phyloP scores from a whole-genome alignment of 345 rosid species.

The Kandelia obovata region DNA sequence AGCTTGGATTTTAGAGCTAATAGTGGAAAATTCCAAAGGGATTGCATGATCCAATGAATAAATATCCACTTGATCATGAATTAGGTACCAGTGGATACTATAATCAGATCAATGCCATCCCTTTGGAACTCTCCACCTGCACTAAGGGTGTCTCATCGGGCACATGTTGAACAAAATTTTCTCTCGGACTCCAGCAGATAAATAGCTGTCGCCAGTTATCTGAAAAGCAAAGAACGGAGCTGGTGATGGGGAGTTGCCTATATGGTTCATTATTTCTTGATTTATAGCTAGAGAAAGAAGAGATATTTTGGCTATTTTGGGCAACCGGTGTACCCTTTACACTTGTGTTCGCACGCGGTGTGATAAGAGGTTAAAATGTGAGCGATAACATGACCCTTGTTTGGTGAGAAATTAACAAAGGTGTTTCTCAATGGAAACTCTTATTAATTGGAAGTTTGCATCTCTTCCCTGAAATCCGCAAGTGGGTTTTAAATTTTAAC shows the following conservation, averaged over 20 bases:
- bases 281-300: constrained; percentile 15
- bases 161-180: not conserved
- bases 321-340: not conserved
- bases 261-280: not conserved
- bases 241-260: not conserved
- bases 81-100: too few species aligned
- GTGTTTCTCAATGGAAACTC: not conserved
- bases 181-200: not conserved
- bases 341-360: constrained; percentile 17
- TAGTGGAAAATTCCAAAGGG: constrained; percentile 57
- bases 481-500: too few species aligned
- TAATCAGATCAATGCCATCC: constrained; percentile 70
- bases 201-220: not conserved
- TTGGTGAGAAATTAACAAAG: constrained; percentile 20
- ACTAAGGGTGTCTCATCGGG: constrained; percentile 15
- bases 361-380: constrained; percentile 18
- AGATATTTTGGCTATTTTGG: not conserved
- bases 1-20: constrained; percentile 25
- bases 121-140: constrained; percentile 64
- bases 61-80: not conserved
- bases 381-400: not conserved
- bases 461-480: too few species aligned
- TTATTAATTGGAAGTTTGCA: too few species aligned
- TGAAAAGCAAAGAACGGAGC: not conserved
- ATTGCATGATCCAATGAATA: constrained; percentile 52